Evolutionary conservation across 140 eudicot genomes (phyloP).

Genomic region (Ambrosia hybrid): DNA sequence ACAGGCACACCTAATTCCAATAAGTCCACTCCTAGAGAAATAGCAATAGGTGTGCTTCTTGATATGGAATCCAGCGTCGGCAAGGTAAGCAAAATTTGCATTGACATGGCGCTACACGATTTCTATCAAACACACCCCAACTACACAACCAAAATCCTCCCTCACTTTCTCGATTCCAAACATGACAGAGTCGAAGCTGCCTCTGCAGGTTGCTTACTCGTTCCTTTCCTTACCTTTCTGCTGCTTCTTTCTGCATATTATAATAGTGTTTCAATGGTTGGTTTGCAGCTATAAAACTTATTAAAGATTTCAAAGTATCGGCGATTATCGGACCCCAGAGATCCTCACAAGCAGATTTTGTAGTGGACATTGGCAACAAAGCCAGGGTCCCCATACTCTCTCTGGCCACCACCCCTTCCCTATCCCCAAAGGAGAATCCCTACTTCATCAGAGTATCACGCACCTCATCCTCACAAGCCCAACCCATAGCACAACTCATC

Average conservation of each 20-base stretch:
- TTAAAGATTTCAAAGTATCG: slow-evolving; percentile 34
- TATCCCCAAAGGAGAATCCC: slow-evolving; percentile 28
- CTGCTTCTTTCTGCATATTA: too few relatives aligned
- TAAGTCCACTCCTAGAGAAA: neutral
- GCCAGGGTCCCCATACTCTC: slow-evolving; percentile 51
- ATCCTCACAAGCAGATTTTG: slow-evolving; percentile 49
- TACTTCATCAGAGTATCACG: slow-evolving; percentile 43
- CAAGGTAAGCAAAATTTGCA: slow-evolving; percentile 26
- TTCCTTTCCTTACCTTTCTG: neutral
- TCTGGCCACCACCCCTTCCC: slow-evolving; percentile 53
- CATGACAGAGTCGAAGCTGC: slow-evolving; percentile 42
- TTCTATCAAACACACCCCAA: slow-evolving; percentile 26
- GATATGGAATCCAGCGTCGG: neutral
- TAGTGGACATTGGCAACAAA: slow-evolving; percentile 45
- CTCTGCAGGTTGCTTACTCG: slow-evolving; percentile 21
- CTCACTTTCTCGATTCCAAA: slow-evolving; percentile 36
- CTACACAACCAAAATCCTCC: slow-evolving; percentile 28
- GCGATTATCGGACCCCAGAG: slow-evolving; percentile 48
- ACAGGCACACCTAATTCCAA: neutral
- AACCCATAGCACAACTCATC: slow-evolving; percentile 38
- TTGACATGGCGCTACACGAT: slow-evolving; percentile 44
- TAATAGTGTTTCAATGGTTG: neutral
- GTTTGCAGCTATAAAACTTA: slow-evolving; percentile 34
- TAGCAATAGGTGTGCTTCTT: slow-evolving; percentile 33
- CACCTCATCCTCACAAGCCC: slow-evolving; percentile 35